Evolutionary conservation across 495 filamentous ascomycete species (phyloP).

Genomic region (Bacidia gigantensis): DNA sequence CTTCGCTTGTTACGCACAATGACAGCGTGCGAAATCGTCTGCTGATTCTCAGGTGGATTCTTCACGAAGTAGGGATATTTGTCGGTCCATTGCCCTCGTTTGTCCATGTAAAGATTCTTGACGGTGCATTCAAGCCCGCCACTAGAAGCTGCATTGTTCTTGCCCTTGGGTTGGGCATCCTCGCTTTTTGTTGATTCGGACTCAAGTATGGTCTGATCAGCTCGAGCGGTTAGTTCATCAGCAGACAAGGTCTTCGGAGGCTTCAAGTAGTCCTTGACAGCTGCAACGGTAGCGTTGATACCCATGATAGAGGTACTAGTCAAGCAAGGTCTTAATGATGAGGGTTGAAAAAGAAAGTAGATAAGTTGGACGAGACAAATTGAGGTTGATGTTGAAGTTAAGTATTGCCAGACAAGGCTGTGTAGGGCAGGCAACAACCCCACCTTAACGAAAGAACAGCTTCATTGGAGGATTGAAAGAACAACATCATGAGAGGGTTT

Average conservation of each 20-base stretch:
- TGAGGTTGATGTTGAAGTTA: background rate
- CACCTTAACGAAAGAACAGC: background rate
- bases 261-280: background rate
- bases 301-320: background rate
- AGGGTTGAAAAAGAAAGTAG: background rate
- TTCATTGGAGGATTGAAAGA: background rate
- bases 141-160: background rate
- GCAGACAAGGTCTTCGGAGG: background rate
- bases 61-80: conserved; percentile 29
- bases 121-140: conserved; percentile 15
- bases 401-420: background rate
- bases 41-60: conserved; percentile 33
- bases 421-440: background rate
- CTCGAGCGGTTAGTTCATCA: conserved; percentile 3
- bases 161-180: background rate
- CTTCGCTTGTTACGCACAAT: conserved; percentile 38
- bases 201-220: conserved; percentile 1
- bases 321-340: background rate
- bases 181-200: background rate
- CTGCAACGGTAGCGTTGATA: background rate
- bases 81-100: conserved; percentile 21
- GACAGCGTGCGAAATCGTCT: conserved; percentile 36
- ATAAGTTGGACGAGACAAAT: background rate
- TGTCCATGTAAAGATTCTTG: conserved; percentile 23
- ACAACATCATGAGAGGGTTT: background rate